phyloP scores from a whole-genome alignment of 2,329 filamentous ascomycete species.

The Aspergillus oerlinghausenensis region DNA sequence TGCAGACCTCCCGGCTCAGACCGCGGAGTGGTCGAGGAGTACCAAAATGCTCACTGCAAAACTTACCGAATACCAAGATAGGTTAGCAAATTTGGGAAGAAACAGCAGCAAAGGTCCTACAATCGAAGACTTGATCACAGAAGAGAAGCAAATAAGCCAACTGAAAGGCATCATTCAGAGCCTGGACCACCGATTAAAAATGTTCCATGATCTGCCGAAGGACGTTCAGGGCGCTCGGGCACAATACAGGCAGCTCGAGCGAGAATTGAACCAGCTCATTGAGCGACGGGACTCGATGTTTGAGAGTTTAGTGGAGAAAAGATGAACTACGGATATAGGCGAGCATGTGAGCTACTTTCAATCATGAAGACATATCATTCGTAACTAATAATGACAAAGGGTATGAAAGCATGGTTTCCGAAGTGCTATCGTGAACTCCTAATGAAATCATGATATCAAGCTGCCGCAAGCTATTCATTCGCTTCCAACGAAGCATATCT shows the following conservation, averaged over 20 bases:
- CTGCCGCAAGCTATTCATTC: background rate
- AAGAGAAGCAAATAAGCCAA: slow-evolving; percentile 56
- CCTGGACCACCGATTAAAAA: slow-evolving; percentile 62
- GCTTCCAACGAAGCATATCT: slow-evolving; percentile 1
- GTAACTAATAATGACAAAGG: slow-evolving; percentile 4
- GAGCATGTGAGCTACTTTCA: background rate
- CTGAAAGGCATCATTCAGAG: slow-evolving; percentile 58
- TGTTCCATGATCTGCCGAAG: slow-evolving; percentile 68
- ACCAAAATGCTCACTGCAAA: slow-evolving; percentile 64
- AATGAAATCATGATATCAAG: slow-evolving; percentile 13
- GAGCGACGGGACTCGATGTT: slow-evolving; percentile 68
- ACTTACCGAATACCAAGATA: slow-evolving; percentile 62
- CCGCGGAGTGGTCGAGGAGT: slow-evolving; percentile 67
- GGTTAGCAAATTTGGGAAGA: slow-evolving; percentile 42
- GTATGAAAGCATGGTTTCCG: slow-evolving; percentile 3
- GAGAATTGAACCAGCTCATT: slow-evolving; percentile 58
- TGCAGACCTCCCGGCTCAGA: slow-evolving; percentile 60
- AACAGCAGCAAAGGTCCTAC: slow-evolving; percentile 26
- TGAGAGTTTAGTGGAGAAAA: slow-evolving; percentile 60
- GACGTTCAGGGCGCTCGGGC: slow-evolving; percentile 63
- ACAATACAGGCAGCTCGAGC: slow-evolving; percentile 65
- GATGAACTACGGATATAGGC: background rate
- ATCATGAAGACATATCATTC: slow-evolving; percentile 4
- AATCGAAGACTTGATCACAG: slow-evolving; percentile 50
- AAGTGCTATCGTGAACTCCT: slow-evolving; percentile 26